A percentile compares a stretch with the other conserved stretches of the same genome.
phyloP scores from a whole-genome alignment of 805 yeast genomes.

The Candida cerambycidarum region DNA sequence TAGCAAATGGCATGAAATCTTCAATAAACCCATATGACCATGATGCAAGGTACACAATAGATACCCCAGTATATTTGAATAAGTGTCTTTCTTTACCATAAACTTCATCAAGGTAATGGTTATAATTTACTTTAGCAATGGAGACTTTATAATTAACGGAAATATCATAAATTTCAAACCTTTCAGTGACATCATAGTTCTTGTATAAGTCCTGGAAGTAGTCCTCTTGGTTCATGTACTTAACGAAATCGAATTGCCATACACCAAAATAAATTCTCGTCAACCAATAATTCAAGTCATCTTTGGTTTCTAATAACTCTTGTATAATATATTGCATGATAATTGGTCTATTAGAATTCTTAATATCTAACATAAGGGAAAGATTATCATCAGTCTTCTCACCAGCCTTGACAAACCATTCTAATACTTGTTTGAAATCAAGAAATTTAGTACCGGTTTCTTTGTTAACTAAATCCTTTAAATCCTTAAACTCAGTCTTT shows the following conservation, averaged over 20 bases:
- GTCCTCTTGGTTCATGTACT: constrained; percentile 39
- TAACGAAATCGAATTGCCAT: constrained; percentile 40
- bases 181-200: constrained; percentile 10
- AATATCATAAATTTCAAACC: constrained; percentile 37
- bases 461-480: constrained; percentile 29
- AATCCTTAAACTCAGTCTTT: constrained; percentile 27
- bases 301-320: constrained; percentile 27
- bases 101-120: constrained; percentile 29
- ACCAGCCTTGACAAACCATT: constrained; percentile 29
- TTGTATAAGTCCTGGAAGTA: constrained; percentile 29
- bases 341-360: constrained; percentile 37
- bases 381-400: constrained; percentile 16
- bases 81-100: constrained; percentile 22
- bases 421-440: constrained; percentile 31
- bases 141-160: constrained; percentile 35
- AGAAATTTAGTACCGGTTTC: constrained; percentile 33
- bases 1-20: constrained; percentile 36
- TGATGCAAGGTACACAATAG: constrained; percentile 36
- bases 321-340: constrained; percentile 28
- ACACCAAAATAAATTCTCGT: constrained; percentile 39
- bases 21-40: constrained; percentile 37
- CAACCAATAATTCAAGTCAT: constrained; percentile 39
- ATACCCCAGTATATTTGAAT: constrained; percentile 35
- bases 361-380: constrained; percentile 41
- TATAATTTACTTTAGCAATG: constrained; percentile 33